Evolutionary conservation across 805 yeast genomes (phyloP).

Genomic region (Saccharomycopsis vini): DNA sequence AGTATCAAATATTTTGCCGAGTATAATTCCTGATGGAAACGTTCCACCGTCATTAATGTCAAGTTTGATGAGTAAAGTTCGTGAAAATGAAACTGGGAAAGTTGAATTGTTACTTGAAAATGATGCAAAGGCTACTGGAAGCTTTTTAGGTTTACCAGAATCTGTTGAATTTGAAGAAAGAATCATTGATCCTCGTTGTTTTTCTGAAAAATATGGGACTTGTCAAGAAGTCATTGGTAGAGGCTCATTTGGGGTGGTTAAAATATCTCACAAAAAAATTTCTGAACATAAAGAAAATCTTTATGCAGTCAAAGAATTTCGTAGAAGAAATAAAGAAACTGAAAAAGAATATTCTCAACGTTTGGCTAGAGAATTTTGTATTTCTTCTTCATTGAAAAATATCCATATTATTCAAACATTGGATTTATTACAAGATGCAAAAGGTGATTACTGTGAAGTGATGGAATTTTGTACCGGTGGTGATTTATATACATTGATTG

Average conservation of each 20-base stretch:
- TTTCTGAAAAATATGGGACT: constrained; percentile 83
- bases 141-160: neutral
- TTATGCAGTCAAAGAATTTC: constrained; percentile 85
- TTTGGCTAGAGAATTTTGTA: constrained; percentile 74
- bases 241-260: constrained; percentile 90
- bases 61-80: constrained; percentile 53
- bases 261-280: constrained; percentile 69
- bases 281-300: constrained; percentile 36
- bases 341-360: constrained; percentile 62
- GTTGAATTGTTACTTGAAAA: constrained; percentile 27
- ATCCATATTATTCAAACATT: constrained; percentile 67
- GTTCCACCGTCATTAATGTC: constrained; percentile 67
- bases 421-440: constrained; percentile 72
- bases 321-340: constrained; percentile 48
- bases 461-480: constrained; percentile 84
- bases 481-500: constrained; percentile 64
- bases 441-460: constrained; percentile 76
- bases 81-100: constrained; percentile 27
- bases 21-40: constrained; percentile 19
- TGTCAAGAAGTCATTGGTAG: constrained; percentile 93
- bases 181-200: constrained; percentile 39
- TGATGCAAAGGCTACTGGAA: constrained; percentile 1
- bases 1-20: constrained; percentile 53
- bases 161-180: constrained; percentile 10
- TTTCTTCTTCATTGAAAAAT: constrained; percentile 71